phyloP scores from a whole-genome alignment of 1,139 yeast species.

The Scheffersomyces illinoinensis region DNA sequence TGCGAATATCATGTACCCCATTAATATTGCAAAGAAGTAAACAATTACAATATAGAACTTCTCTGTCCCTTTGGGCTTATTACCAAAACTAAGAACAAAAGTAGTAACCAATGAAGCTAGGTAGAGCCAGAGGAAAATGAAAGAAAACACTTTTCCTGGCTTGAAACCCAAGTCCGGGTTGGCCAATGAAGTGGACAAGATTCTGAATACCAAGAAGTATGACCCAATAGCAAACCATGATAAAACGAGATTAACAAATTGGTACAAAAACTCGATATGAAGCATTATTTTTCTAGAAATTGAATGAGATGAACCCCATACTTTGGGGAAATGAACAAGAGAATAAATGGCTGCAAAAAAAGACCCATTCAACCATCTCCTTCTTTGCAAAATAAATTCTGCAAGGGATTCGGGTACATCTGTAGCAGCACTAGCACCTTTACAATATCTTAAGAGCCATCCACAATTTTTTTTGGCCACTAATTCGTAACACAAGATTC shows the following conservation, averaged over 20 bases:
- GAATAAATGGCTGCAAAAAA: conserved; percentile 52
- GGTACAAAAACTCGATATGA: conserved; percentile 46
- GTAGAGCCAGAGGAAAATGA: conserved; percentile 85
- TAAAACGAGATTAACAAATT: conserved; percentile 46
- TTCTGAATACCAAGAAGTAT: conserved; percentile 77
- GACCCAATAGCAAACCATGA: conserved; percentile 86
- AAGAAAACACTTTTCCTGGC: conserved; percentile 78
- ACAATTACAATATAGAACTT: conserved; percentile 79
- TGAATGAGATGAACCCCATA: conserved; percentile 47
- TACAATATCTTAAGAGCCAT: conserved; percentile 49
- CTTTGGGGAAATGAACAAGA: conserved; percentile 44
- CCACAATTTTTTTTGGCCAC: conserved; percentile 47
- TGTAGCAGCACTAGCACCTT: conserved; percentile 49
- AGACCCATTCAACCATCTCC: conserved; percentile 55
- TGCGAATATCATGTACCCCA: conserved; percentile 86
- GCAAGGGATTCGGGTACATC: conserved; percentile 51
- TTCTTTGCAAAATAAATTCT: conserved; percentile 48
- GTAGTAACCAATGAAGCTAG: conserved; percentile 89
- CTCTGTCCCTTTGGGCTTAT: conserved; percentile 91
- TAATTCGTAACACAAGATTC: conserved; percentile 50
- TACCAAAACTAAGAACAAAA: conserved; percentile 89
- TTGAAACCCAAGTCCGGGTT: conserved; percentile 52
- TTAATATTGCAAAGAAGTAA: conserved; percentile 82
- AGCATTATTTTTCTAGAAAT: conserved; percentile 40
- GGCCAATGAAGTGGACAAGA: conserved; percentile 69